Percentiles rank a stretch among this genome's conserved stretches.
Conservation (phyloP, 2,329 filamentous ascomycete genomes). For the Pestalotiopsis sp. region DNA sequence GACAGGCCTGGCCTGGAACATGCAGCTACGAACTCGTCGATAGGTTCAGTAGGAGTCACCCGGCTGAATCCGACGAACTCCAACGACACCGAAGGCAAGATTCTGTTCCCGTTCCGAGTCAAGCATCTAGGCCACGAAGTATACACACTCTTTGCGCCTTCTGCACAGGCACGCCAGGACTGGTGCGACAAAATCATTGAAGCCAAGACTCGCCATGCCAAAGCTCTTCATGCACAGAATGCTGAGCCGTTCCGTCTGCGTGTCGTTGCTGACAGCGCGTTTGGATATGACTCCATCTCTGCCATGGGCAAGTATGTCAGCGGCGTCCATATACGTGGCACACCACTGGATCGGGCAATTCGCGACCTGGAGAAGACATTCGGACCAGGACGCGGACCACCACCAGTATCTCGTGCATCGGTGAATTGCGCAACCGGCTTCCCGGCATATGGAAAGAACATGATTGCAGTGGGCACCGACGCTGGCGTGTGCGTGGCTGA, state of each 20-base stretch:
- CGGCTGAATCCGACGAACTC: conserved; percentile 45
- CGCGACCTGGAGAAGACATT: conserved; percentile 83
- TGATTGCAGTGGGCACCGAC: conserved; percentile 94
- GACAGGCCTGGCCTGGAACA: conserved; percentile 68
- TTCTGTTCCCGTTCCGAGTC: conserved; percentile 91
- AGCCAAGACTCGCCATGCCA: conserved; percentile 91
- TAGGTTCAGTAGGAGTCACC: conserved; percentile 51
- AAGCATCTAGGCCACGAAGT: conserved; percentile 94
- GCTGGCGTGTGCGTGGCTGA: conserved; percentile 92
- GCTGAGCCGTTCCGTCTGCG: conserved; percentile 92
- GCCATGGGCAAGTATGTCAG: conserved; percentile 62
- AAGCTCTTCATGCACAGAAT: conserved; percentile 86
- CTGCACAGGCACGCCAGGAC: conserved; percentile 73
- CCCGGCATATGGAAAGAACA: conserved; percentile 77
- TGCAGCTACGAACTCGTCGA: conserved; percentile 67
- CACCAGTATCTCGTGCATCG: conserved; percentile 78
- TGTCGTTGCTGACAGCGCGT: conserved; percentile 90
- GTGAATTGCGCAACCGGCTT: conserved; percentile 96
- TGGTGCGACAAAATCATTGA: conserved; percentile 96
- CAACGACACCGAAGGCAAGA: conserved; percentile 77
- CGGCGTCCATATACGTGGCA: conserved; percentile 79
- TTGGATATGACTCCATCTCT: conserved; percentile 73
- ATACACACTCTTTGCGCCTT: conserved; percentile 87
- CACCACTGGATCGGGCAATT: conserved; percentile 89
- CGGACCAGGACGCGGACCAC: conserved; percentile 69